Percentiles rank a stretch among this genome's conserved stretches.
Evolutionary conservation across 495 filamentous ascomycete genomes (phyloP).

Genomic region (Xylaria venustula): DNA sequence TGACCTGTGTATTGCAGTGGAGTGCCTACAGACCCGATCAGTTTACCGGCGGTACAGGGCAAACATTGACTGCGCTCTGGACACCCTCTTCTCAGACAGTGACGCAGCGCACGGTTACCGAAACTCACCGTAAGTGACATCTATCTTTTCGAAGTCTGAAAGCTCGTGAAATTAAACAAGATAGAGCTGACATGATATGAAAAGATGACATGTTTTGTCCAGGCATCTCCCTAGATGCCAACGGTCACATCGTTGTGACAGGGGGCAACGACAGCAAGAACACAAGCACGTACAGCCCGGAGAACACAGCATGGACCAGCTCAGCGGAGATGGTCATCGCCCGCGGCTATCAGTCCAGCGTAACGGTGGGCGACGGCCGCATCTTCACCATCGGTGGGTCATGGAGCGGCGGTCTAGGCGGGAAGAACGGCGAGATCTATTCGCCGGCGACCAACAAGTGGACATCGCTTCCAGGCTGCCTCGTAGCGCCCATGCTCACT

Average conservation of each 20-base stretch:
- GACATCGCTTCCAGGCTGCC: constrained; percentile 33
- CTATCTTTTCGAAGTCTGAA: too few relatives aligned
- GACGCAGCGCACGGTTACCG: constrained; percentile 36
- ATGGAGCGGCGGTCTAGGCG: constrained; percentile 42
- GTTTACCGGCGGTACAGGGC: constrained; percentile 22
- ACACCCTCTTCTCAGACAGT: constrained; percentile 33
- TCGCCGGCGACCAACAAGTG: constrained; percentile 27
- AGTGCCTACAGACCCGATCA: constrained; percentile 12
- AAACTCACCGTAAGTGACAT: constrained; percentile 36
- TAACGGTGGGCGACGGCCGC: constrained; percentile 51
- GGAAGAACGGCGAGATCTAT: constrained; percentile 59
- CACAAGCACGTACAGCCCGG: constrained; percentile 48
- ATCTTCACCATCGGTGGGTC: constrained; percentile 63
- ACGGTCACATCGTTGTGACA: constrained; percentile 53
- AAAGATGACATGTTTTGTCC: constrained; percentile 61
- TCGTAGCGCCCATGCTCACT: constrained; percentile 50
- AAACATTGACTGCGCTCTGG: constrained; percentile 47
- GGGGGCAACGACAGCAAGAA: constrained; percentile 46
- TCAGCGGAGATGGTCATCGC: constrained; percentile 43
- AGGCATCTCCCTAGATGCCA: constrained; percentile 50
- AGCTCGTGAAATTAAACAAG: too few relatives aligned
- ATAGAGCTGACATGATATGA: too few relatives aligned
- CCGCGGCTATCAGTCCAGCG: constrained; percentile 58
- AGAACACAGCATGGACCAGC: constrained; percentile 29
- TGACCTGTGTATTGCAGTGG: constrained; percentile 7